Base-by-base conservation (phyloP, 768 basidiomycete genomes). In the Pisolithus sp. region DNA sequence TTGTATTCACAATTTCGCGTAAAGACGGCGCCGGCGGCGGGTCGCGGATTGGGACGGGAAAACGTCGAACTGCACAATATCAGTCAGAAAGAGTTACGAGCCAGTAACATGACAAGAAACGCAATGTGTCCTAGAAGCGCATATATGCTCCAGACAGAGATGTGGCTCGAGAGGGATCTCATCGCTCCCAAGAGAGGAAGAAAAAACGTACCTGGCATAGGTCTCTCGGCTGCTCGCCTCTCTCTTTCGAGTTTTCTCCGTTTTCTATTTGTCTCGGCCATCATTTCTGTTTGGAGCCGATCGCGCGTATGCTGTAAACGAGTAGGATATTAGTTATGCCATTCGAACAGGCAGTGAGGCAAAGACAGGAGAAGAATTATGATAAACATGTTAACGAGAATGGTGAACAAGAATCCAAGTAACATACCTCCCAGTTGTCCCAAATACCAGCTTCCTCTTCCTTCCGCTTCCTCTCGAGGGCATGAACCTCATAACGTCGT, bases 211-310 rank as follows among this genome's bases (percentile, higher is more conserved):
- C 93, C 68, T 48, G 85, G 82, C 44, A 79, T 82, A 9, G 88
- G 85, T n/a, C 84, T 73, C 58, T 93, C 93, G 12, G 83, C 63
- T 1, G 79, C 78, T 57, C 93, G 77, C 55, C 91, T 81, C 56
- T 96, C 93, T 53, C 93, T 77, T 65, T 97, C 93, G 34, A 98
- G 68, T 45, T 81, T 77, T 42, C 94, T 75, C 52, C 90, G 77
- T 67, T 95, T 95, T 56, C 88, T 75, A 65, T 90, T 93, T 6
- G 88, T 85, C 59, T 94, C 89, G 0, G 93, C 82, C 51, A 94
- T 86, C 83, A 95, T 89, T 13, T 87, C 85, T 2, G 80, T 86
- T 61, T 94, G 88, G 12, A 94, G 69, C 45, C 85, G 82, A 58
- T 92, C 88, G 48, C 87, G 77, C 23, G 86, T 75, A 53, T 84